These are phyloP conservation scores for Populus hybrid DNA, from an alignment of 441 rosid species.

Conservation along the genomic window DNA sequence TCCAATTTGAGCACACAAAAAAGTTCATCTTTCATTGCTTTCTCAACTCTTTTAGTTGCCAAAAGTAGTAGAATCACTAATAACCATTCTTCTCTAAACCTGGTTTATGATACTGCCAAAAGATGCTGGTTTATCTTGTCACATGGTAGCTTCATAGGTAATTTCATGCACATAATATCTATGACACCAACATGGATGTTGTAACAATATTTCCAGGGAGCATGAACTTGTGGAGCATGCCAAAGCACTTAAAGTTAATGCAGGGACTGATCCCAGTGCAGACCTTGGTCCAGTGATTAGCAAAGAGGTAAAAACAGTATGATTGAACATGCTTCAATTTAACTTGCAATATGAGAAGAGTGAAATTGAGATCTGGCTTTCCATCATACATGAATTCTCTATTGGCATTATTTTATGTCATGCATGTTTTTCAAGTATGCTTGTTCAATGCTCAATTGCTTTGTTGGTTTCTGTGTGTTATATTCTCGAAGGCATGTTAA, in stretches of 20 bases:
- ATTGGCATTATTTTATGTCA: neutral
- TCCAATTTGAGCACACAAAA: neutral
- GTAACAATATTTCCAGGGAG: slow-evolving; percentile 29
- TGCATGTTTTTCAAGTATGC: slow-evolving; percentile 2
- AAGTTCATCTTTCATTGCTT: neutral
- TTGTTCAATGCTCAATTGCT: neutral
- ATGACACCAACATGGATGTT: slow-evolving; percentile 8
- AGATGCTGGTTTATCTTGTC: neutral
- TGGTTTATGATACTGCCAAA: neutral
- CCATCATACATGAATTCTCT: neutral
- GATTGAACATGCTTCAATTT: slow-evolving; percentile 4
- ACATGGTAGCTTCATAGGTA: neutral
- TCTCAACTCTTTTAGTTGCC: neutral
- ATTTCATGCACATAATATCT: neutral
- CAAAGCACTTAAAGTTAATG: slow-evolving; percentile 50
- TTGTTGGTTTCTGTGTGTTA: neutral
- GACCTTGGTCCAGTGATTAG: slow-evolving; percentile 48
- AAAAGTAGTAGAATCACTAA: neutral
- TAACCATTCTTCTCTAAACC: neutral
- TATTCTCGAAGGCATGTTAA: slow-evolving; percentile 3
- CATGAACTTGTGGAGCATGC: slow-evolving; percentile 45
- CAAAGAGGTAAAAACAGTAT: slow-evolving; percentile 30
- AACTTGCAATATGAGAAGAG: neutral
- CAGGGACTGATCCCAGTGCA: slow-evolving; percentile 48
- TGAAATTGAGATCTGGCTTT: neutral